Base-by-base conservation (phyloP, 495 filamentous ascomycete genomes). In the Lepraria neglecta region DNA sequence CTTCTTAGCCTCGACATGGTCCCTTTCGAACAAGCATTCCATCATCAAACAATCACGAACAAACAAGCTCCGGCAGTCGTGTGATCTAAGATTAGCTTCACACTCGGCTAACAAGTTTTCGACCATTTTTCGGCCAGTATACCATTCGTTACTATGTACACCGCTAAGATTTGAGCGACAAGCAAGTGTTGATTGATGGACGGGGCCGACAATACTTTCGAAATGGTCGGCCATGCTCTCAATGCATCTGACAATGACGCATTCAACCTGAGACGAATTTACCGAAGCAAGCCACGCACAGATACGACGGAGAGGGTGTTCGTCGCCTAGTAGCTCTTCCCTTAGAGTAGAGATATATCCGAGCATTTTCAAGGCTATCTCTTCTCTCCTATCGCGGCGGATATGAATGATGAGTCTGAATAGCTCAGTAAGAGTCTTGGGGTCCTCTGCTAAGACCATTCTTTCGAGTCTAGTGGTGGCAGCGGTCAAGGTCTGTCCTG, bases 351-450 rank as follows among this genome's bases (percentile, higher is more conserved):
- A 53, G 31, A 46, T 44, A 0, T 56, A 14, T n/a, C 59, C 35
- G 9, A 61, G 59, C 33, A 61, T 44, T 19, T 38, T 15, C 28
- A 56, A 33, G 0, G 59, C 59, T 61, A 61, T 47, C 6, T 56
- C 51, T 17, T 54, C 6, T 56, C 50, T 61, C 9, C 21, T 19
- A 24, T 0, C 0, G 9, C 1, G n/a, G 43, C 30, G 15, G 9
- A 46, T 6, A 12, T 0, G 1, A 1, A 9, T 3, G 1, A 45
- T 28, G 0, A 40, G 0, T 3, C 0, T 0, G 27, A 61, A 38
- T 6, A 61, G 21, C 0, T 1, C 3, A 3, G 0, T 0, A 3
- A 61, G 59, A 6, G 59, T 61, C 19, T 0, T 17, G 33, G 59
- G 51, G 24, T 44, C 4, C 38, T 61, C 48, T 14, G 48, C 50